Conservation (phyloP, 2,329 filamentous ascomycete genomes). For the Akanthomyces lecanii region DNA sequence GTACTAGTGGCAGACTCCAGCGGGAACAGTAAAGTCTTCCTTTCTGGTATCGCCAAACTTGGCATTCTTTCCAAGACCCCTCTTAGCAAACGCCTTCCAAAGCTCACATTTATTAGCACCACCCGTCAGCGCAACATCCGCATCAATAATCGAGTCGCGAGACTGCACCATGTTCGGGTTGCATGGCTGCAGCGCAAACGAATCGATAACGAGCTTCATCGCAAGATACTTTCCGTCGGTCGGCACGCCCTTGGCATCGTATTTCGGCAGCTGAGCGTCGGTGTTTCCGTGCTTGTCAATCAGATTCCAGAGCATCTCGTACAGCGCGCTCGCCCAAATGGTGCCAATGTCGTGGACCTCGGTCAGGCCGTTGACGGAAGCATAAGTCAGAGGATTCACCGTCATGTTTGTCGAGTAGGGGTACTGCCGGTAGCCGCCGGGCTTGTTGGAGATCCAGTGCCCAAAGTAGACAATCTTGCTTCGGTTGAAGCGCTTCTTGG, state of each 20-base stretch:
- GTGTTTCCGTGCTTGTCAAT: constrained; percentile 54
- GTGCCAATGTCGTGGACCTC: constrained; percentile 47
- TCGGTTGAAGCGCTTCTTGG: constrained; percentile 44
- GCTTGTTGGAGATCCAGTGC: constrained; percentile 43
- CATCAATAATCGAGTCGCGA: constrained; percentile 52
- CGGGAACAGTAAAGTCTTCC: constrained; percentile 30
- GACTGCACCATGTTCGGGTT: constrained; percentile 50
- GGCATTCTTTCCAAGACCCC: constrained; percentile 45
- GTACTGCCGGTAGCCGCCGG: constrained; percentile 44
- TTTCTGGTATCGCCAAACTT: constrained; percentile 27
- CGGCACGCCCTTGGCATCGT: constrained; percentile 38
- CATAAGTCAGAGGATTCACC: constrained; percentile 50
- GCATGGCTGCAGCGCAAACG: constrained; percentile 53
- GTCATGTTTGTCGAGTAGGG: constrained; percentile 47
- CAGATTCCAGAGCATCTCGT: constrained; percentile 55
- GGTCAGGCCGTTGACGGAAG: constrained; percentile 32
- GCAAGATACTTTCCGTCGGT: constrained; percentile 48
- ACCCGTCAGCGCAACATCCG: constrained; percentile 47
- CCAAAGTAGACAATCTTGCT: constrained; percentile 45
- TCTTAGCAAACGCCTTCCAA: constrained; percentile 54
- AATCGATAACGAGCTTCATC: constrained; percentile 50
- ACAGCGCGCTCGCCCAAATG: constrained; percentile 49
- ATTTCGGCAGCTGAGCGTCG: constrained; percentile 33
- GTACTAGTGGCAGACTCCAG: background rate
- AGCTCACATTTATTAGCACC: constrained; percentile 48